A percentile compares a stretch with the other conserved stretches of the same genome.
These are phyloP conservation scores for Grosmannia serpens DNA, from an alignment of 2,329 filamentous ascomycete genomes.

Conservation along the genomic window DNA sequence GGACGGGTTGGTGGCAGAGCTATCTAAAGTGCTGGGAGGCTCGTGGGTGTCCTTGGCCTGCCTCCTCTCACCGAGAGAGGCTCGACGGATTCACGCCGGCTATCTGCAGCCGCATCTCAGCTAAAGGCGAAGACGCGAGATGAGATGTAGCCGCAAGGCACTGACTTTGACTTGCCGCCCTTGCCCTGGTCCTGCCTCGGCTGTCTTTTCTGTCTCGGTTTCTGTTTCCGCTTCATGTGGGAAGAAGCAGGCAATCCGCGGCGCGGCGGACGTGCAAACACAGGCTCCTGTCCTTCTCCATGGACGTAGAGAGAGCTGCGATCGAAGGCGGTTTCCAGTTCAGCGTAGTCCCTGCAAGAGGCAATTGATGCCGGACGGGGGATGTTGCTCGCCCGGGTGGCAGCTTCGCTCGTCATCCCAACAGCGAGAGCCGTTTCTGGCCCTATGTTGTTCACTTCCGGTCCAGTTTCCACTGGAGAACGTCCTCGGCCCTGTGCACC, in stretches of 20 bases:
- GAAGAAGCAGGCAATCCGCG: background rate
- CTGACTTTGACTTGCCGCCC: too few relatives aligned
- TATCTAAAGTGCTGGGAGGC: background rate
- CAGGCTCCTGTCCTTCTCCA: background rate
- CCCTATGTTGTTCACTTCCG: background rate
- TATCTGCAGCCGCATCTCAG: background rate
- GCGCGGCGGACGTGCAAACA: background rate
- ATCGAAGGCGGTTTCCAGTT: background rate
- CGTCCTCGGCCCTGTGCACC: constrained; percentile 39
- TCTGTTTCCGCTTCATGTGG: background rate
- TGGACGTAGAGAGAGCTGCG: background rate
- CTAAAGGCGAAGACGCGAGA: background rate
- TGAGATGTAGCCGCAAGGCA: background rate
- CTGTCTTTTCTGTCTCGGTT: background rate
- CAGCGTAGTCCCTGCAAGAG: background rate
- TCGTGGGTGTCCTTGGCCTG: background rate
- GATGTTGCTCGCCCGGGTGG: too few relatives aligned
- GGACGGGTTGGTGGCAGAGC: background rate
- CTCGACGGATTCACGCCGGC: background rate
- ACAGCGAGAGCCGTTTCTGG: background rate
- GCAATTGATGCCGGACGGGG: background rate
- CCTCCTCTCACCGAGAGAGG: background rate
- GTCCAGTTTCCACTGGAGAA: constrained; percentile 43
- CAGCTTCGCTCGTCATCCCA: too few relatives aligned
- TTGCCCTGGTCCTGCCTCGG: background rate